phyloP scores from a whole-genome alignment of 2,329 filamentous ascomycete genomes.

The Diplodia intermedia region DNA sequence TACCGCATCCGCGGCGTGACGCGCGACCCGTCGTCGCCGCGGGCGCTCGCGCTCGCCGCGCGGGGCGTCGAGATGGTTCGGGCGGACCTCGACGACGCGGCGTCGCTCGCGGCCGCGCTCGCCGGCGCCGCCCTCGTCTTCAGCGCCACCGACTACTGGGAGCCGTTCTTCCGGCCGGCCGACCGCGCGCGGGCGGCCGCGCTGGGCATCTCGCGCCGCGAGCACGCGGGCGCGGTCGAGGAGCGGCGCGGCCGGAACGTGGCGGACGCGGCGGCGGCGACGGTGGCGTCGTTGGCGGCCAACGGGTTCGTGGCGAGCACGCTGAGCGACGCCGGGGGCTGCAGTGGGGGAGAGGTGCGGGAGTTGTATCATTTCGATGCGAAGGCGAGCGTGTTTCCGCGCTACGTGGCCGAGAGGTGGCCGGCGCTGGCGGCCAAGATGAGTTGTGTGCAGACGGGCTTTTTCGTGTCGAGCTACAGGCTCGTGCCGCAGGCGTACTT shows the following conservation, averaged over 20 bases:
- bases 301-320: conserved; percentile 35
- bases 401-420: conserved; percentile 32
- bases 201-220: conserved; percentile 17
- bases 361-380: conserved; percentile 34
- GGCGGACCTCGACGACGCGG: conserved; percentile 51
- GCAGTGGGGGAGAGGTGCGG: conserved; percentile 18
- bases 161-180: conserved; percentile 14
- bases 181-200: not conserved
- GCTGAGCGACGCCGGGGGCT: conserved; percentile 9
- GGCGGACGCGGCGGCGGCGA: conserved; percentile 33
- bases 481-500: conserved; percentile 21
- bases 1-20: conserved; percentile 62
- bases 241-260: conserved; percentile 34
- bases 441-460: conserved; percentile 36
- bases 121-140: conserved; percentile 59
- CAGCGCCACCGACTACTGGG: conserved; percentile 58
- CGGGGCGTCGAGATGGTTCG: conserved; percentile 61
- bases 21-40: conserved; percentile 55
- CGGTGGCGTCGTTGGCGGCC: conserved; percentile 20
- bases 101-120: conserved; percentile 38
- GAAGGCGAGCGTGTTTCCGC: conserved; percentile 37
- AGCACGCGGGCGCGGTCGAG: conserved; percentile 34
- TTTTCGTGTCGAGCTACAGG: conserved; percentile 34
- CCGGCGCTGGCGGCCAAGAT: conserved; percentile 36
- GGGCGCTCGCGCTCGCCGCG: conserved; percentile 53